phyloP scores from a whole-genome alignment of 2,329 filamentous ascomycete genomes.

The Chlorencoelia australis region DNA sequence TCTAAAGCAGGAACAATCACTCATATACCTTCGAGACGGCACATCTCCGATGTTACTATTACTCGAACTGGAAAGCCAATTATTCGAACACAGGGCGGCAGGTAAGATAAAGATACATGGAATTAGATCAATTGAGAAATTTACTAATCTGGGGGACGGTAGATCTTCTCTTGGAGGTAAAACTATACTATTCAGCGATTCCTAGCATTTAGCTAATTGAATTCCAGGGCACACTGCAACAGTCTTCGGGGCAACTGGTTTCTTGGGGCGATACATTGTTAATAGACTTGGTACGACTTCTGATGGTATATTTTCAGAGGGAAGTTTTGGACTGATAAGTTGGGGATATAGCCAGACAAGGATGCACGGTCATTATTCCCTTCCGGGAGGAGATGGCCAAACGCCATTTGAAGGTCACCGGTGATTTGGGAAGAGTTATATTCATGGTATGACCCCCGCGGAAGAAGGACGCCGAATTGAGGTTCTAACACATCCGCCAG shows the following conservation, averaged over 20 bases:
- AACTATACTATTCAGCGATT: too few relatives aligned
- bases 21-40: conserved; percentile 38
- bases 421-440: conserved; percentile 80
- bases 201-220: too few relatives aligned
- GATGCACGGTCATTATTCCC: conserved; percentile 88
- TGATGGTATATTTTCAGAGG: too few relatives aligned
- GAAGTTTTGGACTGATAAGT: conserved; percentile 16
- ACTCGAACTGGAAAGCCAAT: conserved; percentile 95
- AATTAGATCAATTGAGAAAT: conserved; percentile 11
- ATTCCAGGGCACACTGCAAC: conserved; percentile 79
- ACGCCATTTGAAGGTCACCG: conserved; percentile 90
- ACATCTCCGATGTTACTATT: conserved; percentile 76
- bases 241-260: conserved; percentile 94
- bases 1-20: conserved; percentile 33
- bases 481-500: conserved; percentile 38
- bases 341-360: conserved; percentile 60
- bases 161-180: conserved; percentile 83
- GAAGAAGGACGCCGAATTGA: background rate
- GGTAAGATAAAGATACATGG: conserved; percentile 44
- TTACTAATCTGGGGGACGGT: conserved; percentile 23
- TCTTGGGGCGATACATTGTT: conserved; percentile 93
- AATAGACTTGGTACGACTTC: conserved; percentile 70
- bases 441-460: conserved; percentile 76
- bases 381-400: conserved; percentile 97
- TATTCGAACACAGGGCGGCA: conserved; percentile 77